Percentiles rank a stretch among this genome's conserved stretches.
Conservation (phyloP, 495 filamentous ascomycete species). For the Physcia stellaris region DNA sequence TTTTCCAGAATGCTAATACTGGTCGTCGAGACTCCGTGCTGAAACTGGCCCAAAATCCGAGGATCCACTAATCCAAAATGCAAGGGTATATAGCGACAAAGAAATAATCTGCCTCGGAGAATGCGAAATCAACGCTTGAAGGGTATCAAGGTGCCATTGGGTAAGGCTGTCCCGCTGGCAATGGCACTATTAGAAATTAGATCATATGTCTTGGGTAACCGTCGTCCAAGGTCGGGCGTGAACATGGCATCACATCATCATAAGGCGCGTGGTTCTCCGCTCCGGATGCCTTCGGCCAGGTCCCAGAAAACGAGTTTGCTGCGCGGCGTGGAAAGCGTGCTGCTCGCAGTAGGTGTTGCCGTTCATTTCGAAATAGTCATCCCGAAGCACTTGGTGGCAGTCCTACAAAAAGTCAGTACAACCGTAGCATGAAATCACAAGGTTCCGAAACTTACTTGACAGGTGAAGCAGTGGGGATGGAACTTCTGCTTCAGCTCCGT, state of each 20-base stretch:
- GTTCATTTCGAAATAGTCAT: constrained; percentile 60
- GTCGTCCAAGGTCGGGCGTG: neutral
- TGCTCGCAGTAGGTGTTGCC: constrained; percentile 66
- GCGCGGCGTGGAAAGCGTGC: constrained; percentile 57
- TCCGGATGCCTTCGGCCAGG: constrained; percentile 43
- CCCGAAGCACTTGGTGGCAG: constrained; percentile 41
- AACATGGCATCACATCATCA: constrained; percentile 59
- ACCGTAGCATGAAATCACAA: no score
- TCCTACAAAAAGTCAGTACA: constrained; percentile 19
- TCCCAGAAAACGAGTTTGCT: constrained; percentile 24
- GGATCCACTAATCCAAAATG: no score
- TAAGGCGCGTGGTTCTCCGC: constrained; percentile 70
- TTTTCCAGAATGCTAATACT: no score
- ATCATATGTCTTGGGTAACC: neutral
- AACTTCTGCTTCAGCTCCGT: constrained; percentile 66
- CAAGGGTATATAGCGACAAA: constrained; percentile 4
- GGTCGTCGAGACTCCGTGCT: no score
- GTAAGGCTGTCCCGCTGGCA: no score
- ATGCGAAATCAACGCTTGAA: no score
- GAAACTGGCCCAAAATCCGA: no score
- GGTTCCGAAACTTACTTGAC: constrained; percentile 44
- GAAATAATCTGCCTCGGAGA: no score
- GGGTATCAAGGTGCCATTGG: no score
- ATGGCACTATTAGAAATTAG: no score
- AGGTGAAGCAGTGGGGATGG: constrained; percentile 77